Conservation (phyloP, 441 rosid genomes). For the Viola pubescens region DNA sequence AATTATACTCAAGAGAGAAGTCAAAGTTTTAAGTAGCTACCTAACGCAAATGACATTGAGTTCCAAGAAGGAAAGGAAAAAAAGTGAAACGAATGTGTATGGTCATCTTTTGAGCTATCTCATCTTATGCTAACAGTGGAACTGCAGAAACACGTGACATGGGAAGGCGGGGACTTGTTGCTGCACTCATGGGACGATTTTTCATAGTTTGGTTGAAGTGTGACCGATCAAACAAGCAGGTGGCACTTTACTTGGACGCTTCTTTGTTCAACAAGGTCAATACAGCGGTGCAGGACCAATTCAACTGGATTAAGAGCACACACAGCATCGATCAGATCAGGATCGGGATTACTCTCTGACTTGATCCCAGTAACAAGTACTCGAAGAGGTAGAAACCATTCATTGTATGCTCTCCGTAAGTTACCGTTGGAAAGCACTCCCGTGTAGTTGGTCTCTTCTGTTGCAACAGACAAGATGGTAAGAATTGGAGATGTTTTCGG, state of each 20-base stretch:
- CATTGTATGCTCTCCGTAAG: conserved; percentile 49
- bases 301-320: conserved; percentile 58
- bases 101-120: no score
- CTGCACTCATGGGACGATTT: no score
- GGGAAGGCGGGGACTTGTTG: no score
- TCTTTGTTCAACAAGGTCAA: conserved; percentile 79
- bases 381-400: conserved; percentile 85
- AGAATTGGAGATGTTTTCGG: no score
- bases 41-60: no score
- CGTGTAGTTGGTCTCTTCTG: conserved; percentile 47
- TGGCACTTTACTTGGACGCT: neutral
- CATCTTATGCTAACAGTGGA: no score
- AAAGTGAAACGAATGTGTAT: no score
- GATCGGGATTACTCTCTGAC: conserved; percentile 38
- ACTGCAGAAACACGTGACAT: no score
- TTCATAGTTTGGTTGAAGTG: neutral
- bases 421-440: conserved; percentile 45
- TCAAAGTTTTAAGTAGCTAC: no score
- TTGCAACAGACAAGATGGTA: conserved; percentile 10
- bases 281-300: conserved; percentile 66
- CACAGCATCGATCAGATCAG: conserved; percentile 22
- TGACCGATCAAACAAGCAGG: neutral
- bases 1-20: no score
- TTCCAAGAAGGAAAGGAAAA: no score
- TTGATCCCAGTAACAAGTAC: conserved; percentile 41